A percentile compares a stretch with the other conserved stretches of the same genome.
Conservation (phyloP, 1,284 basidiomycete genomes). For the Pseudozyma tsukubaensis region DNA sequence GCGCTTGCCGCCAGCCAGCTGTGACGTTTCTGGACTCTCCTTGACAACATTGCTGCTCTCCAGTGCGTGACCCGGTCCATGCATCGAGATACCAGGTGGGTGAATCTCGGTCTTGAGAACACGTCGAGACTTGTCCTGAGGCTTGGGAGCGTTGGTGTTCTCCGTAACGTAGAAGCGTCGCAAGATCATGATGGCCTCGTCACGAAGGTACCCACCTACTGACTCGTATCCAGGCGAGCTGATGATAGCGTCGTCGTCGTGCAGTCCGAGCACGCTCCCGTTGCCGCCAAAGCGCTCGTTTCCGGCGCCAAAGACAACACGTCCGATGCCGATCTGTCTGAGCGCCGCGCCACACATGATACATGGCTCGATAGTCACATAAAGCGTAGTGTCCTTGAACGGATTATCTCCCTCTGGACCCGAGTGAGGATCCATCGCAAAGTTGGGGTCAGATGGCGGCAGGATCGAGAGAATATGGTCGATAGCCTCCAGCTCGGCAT, state of each 20-base stretch:
- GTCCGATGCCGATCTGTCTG: slow-evolving; percentile 88
- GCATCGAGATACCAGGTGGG: slow-evolving; percentile 67
- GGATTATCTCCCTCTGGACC: slow-evolving; percentile 68
- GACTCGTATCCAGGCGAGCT: slow-evolving; percentile 79
- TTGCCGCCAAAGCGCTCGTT: slow-evolving; percentile 98
- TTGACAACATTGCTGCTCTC: background rate
- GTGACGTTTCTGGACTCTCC: background rate
- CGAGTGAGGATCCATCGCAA: slow-evolving; percentile 57
- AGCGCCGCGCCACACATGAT: slow-evolving; percentile 98
- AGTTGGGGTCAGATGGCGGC: slow-evolving; percentile 69
- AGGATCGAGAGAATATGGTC: slow-evolving; percentile 78
- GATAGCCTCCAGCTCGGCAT: slow-evolving; percentile 97
- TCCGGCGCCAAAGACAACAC: slow-evolving; percentile 91
- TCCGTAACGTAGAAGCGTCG: slow-evolving; percentile 95
- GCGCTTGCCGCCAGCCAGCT: background rate
- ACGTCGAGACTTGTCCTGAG: slow-evolving; percentile 62
- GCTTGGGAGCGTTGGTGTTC: slow-evolving; percentile 77
- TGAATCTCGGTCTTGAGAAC: slow-evolving; percentile 66
- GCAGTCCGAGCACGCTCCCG: slow-evolving; percentile 91
- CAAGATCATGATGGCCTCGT: slow-evolving; percentile 94
- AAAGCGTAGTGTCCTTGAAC: slow-evolving; percentile 83
- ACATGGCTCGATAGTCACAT: slow-evolving; percentile 98
- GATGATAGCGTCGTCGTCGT: slow-evolving; percentile 68
- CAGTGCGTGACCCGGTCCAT: slow-evolving; percentile 71
- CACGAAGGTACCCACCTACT: slow-evolving; percentile 83